phyloP scores from a whole-genome alignment of 805 yeast species.

The Sugiyamaella qingdaonensis region DNA sequence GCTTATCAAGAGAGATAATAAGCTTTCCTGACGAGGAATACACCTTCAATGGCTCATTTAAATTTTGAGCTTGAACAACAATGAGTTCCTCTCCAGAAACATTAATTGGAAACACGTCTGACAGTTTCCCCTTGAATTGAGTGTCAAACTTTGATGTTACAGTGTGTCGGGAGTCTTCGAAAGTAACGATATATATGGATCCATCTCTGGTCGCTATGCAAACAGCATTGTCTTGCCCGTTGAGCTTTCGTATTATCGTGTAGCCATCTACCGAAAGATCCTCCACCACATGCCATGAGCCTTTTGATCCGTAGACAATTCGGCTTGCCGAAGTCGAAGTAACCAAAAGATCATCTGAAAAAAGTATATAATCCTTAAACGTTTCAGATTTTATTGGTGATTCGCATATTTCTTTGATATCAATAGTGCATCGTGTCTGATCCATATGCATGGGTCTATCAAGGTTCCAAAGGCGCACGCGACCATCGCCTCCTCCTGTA shows the following conservation, averaged over 20 bases:
- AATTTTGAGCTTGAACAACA: conserved; percentile 65
- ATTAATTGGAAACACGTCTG: conserved; percentile 21
- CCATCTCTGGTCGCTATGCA: conserved; percentile 38
- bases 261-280: conserved; percentile 16
- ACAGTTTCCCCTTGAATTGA: conserved; percentile 36
- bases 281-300: conserved; percentile 13
- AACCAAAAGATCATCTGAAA: conserved; percentile 44
- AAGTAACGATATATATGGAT: conserved; percentile 10
- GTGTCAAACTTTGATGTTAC: conserved; percentile 20
- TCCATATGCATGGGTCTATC: not conserved
- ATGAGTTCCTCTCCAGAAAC: conserved; percentile 25
- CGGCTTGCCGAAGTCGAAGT: conserved; percentile 61
- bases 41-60: conserved; percentile 41
- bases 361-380: conserved; percentile 55
- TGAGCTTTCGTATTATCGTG: conserved; percentile 35
- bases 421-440: not conserved
- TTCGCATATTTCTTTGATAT: not conserved
- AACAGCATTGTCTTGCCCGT: conserved; percentile 39
- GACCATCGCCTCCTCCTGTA: conserved; percentile 94
- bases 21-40: conserved; percentile 12
- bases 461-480: conserved; percentile 58
- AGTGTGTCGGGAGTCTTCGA: conserved; percentile 21
- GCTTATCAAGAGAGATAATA: conserved; percentile 30
- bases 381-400: conserved; percentile 44
- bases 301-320: conserved; percentile 34